phyloP scores from a whole-genome alignment of 179 eudicot genomes.

The Camellia oleifera region DNA sequence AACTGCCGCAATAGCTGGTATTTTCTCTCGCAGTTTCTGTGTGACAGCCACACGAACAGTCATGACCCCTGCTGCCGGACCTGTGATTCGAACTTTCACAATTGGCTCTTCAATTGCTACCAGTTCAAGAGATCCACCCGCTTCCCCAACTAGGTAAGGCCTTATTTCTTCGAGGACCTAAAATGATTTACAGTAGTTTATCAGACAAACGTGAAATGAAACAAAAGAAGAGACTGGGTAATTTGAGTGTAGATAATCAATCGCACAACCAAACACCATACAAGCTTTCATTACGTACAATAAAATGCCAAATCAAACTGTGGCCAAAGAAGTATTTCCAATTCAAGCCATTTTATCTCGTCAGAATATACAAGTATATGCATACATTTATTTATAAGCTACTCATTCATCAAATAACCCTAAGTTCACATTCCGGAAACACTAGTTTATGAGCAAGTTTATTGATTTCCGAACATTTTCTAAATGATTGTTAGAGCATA shows the following conservation, averaged over 20 bases:
- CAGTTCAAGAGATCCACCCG: slow-evolving; percentile 80
- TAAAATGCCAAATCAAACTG: not conserved
- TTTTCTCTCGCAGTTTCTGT: slow-evolving; percentile 88
- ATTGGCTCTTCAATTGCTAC: slow-evolving; percentile 85
- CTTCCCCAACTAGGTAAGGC: slow-evolving; percentile 84
- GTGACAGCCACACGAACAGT: slow-evolving; percentile 98
- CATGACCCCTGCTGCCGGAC: slow-evolving; percentile 96
- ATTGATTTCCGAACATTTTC: too few relatives aligned
- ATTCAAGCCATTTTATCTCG: too few relatives aligned
- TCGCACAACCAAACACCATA: not conserved
- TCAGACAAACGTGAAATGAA: not conserved
- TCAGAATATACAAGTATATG: too few relatives aligned
- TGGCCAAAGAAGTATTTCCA: not conserved
- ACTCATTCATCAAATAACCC: too few relatives aligned
- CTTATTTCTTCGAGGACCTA: slow-evolving; percentile 94
- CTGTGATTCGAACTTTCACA: slow-evolving; percentile 76
- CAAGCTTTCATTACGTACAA: not conserved
- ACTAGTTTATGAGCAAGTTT: too few relatives aligned
- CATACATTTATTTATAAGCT: too few relatives aligned
- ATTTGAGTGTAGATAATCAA: not conserved
- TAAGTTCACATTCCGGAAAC: too few relatives aligned
- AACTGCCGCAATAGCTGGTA: slow-evolving; percentile 91
- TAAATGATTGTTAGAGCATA: too few relatives aligned
- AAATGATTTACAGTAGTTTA: not conserved
- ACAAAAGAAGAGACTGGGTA: not conserved